Base-by-base conservation (phyloP, 192 early-diverging fungal genomes). In the Geranomyces michiganensis region DNA sequence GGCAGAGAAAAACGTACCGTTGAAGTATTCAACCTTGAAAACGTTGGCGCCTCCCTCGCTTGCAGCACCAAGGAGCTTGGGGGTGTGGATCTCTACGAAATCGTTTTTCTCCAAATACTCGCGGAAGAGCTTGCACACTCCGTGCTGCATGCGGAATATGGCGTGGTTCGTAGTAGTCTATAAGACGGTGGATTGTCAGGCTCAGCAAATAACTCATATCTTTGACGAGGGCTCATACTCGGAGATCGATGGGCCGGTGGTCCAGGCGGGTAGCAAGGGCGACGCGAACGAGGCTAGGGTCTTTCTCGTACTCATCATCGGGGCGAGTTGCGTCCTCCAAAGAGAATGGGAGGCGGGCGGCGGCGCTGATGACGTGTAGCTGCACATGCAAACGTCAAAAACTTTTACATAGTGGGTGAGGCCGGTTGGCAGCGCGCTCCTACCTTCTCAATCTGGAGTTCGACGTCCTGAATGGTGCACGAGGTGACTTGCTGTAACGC, bases 41-140 rank as follows among this genome's bases (percentile, higher is more conserved):
- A 99, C 94, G 72, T 95, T 98, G 43, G 97, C 91, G 56, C 97
- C 97, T 67, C 97, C 97, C 85, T 99, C 97, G 75, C 86, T 90
- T 15, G 94, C 92, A 69, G 94, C 89, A 62, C 89, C 89, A 70
- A 96, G 89, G 63, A 99, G 88, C 87, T 99, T 99, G 74, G 97
- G 97, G 26, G 96, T 90, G 79, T 99, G 97, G 73, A 99, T 98
- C 82, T 99, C 97, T 67, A 92, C 89, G 56, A 97, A 98, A 43
- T 81, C 82, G 56, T 92, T 81, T 26, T 79, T 76, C 56, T 90
- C 84, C 56, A 99, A 81, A 78, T 90, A 99, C 74, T 97, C 95
- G 70, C 97, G 90, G 93, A 99, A 99, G 71, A 98, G 85, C 65
- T 86, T 87, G 84, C 91, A 90, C 14, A 99, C 90, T 46, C 90